A percentile compares a stretch with the other conserved stretches of the same genome.
Conservation (phyloP, 1,284 basidiomycete genomes). For the Bjerkandera adusta region DNA sequence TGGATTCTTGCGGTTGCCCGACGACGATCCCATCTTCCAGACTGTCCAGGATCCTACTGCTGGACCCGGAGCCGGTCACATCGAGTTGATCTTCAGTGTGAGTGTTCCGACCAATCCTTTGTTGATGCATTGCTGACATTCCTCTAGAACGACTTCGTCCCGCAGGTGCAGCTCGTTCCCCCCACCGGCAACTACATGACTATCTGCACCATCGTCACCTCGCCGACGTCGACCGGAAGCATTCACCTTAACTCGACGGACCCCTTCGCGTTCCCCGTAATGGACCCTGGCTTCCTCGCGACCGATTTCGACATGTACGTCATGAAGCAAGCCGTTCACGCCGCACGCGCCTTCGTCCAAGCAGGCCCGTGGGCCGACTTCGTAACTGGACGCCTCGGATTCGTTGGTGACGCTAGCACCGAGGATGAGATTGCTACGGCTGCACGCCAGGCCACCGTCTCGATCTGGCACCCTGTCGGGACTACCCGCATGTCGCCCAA, state of each 20-base stretch:
- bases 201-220: slow-evolving; percentile 25
- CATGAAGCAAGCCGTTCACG: slow-evolving; percentile 32
- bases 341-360: slow-evolving; percentile 28
- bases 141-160: too few relatives aligned
- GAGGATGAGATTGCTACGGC: slow-evolving; percentile 31
- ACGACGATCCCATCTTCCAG: slow-evolving; percentile 12
- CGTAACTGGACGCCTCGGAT: slow-evolving; percentile 20
- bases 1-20: slow-evolving; percentile 21
- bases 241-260: neutral
- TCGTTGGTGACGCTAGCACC: slow-evolving; percentile 17
- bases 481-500: slow-evolving; percentile 13
- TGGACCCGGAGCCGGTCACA: slow-evolving; percentile 22
- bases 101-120: too few relatives aligned
- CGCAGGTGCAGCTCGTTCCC: too few relatives aligned
- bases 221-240: slow-evolving; percentile 35
- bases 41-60: slow-evolving; percentile 18
- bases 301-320: slow-evolving; percentile 35
- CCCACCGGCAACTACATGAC: slow-evolving; percentile 30
- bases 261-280: neutral
- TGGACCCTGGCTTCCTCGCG: slow-evolving; percentile 23
- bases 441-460: slow-evolving; percentile 28
- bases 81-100: slow-evolving; percentile 16
- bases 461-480: slow-evolving; percentile 14
- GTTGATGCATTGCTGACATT: too few relatives aligned
- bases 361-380: slow-evolving; percentile 35